Base-by-base conservation (phyloP, 805 yeast species). In the Starmerella kuoi region DNA sequence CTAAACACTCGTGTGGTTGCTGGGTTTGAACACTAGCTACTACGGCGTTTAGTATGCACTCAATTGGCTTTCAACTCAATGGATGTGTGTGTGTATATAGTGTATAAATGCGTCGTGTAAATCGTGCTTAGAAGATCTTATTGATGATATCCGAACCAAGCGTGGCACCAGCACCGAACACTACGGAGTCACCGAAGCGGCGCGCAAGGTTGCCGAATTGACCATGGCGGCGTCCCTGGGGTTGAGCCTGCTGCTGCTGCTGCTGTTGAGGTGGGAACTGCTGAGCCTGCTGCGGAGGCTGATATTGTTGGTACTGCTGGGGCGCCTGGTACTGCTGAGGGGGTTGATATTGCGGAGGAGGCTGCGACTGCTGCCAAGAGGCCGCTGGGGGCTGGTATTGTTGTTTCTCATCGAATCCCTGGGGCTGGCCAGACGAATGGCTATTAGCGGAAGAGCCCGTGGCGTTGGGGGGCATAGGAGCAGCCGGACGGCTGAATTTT, bases 151-250 rank as follows among this genome's bases (percentile, higher is more conserved):
- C 85, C 35, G 83, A 71, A 56, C 97, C 97, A 41, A 87, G 68
- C 1, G 95, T 79, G 31, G 96, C 94, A 67, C 97, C 97, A 8
- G 94, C 95, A 62, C 96, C 96, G 51, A 85, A 88, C 37, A 87
- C 74, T 27, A 93, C 87, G n/a, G 96, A 93, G 52, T 85, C 76
- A 46, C 94, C 95, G 45, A 87, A 64, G 61, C 83, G 79, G 49
- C 81, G 70, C 21, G 93, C 93, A 45, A 78, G 49, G 18, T 53
- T 57, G 18, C 59, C 60, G 38, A 51, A 47, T 12, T 50, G 48
- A 34, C 62, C 67, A 11, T 57, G 41, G 11, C 36, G 41, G 18
- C 37, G 41, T 17, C 34, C 40, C 8, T 31, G 44, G 28, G 43
- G 49, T 28, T 50, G 51, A 30, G 41, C 51, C 28, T 38, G 54